phyloP scores from a whole-genome alignment of 768 basidiomycete genomes.

The Mycena olivaceomarginata region DNA sequence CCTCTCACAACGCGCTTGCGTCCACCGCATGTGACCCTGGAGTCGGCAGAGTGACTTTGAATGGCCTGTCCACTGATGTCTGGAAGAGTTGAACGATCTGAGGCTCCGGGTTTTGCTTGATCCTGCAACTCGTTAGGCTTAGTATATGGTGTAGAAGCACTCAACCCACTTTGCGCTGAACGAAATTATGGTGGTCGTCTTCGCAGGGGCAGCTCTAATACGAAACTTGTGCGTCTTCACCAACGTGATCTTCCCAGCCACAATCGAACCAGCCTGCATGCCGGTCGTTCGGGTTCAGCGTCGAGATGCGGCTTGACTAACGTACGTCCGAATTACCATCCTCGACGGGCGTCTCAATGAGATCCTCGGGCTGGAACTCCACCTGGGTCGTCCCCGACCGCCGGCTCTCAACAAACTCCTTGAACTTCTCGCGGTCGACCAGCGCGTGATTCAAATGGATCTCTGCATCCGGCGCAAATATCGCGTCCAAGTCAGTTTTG shows the following conservation, averaged over 20 bases:
- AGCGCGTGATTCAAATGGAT: slow-evolving; percentile 33
- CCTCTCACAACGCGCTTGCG: slow-evolving; percentile 8
- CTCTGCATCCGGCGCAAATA: slow-evolving; percentile 38
- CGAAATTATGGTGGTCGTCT: slow-evolving; percentile 34
- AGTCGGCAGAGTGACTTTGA: slow-evolving; percentile 21
- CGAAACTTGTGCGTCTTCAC: slow-evolving; percentile 34
- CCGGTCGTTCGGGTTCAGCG: not conserved
- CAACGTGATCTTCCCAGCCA: slow-evolving; percentile 38
- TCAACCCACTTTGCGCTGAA: slow-evolving; percentile 40
- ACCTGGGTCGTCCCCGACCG: slow-evolving; percentile 2
- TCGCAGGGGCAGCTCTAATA: slow-evolving; percentile 38
- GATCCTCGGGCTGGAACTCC: slow-evolving; percentile 35
- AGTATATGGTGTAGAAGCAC: not conserved
- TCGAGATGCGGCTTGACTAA: not conserved
- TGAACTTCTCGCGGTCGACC: slow-evolving; percentile 26
- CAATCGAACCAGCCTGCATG: slow-evolving; percentile 35
- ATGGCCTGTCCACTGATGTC: slow-evolving; percentile 34
- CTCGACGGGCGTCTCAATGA: slow-evolving; percentile 35
- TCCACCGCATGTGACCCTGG: not conserved
- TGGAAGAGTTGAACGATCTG: slow-evolving; percentile 44
- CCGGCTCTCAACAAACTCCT: slow-evolving; percentile 23
- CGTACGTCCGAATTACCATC: slow-evolving; percentile 28
- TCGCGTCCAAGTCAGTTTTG: slow-evolving; percentile 10
- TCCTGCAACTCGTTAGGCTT: slow-evolving; percentile 8
- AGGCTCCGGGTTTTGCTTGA: slow-evolving; percentile 23